Evolutionary conservation across 257 asterid genomes (phyloP).

Genomic region (Salvia hispanica): DNA sequence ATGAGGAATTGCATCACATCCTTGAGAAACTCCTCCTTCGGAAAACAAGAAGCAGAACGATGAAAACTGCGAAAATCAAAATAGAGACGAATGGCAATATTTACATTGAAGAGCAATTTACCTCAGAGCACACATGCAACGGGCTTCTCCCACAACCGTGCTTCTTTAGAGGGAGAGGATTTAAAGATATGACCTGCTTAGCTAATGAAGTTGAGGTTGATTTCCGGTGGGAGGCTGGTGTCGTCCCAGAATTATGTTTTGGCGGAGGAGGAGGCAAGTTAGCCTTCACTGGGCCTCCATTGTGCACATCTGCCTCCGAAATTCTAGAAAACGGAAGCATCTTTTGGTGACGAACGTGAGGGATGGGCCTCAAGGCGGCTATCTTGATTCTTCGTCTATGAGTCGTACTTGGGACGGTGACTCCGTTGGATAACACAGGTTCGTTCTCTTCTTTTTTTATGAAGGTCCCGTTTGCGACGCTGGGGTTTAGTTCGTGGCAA

Average conservation of each 20-base stretch:
- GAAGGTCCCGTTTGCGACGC: conserved; percentile 36
- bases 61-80: background rate
- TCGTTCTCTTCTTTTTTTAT: conserved; percentile 46
- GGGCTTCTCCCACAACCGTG: conserved; percentile 95
- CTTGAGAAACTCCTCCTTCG: conserved; percentile 86
- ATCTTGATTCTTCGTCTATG: conserved; percentile 56
- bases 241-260: conserved; percentile 58
- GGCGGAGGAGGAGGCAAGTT: conserved; percentile 57
- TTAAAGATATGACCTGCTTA: conserved; percentile 85
- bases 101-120: conserved; percentile 27
- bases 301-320: conserved; percentile 49
- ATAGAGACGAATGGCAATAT: background rate
- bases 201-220: conserved; percentile 64
- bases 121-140: conserved; percentile 97
- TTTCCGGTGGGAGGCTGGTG: conserved; percentile 67
- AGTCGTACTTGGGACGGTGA: conserved; percentile 35
- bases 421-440: conserved; percentile 46
- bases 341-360: conserved; percentile 91
- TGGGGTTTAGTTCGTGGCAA: conserved; percentile 39
- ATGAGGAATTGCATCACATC: conserved; percentile 97
- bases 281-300: conserved; percentile 60
- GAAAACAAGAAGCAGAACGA: conserved; percentile 14
- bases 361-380: conserved; percentile 94
- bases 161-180: conserved; percentile 96
- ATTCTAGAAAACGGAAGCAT: conserved; percentile 90